Evolutionary conservation across 345 rosid species (phyloP).

Genomic region (Alliaria petiolata): DNA sequence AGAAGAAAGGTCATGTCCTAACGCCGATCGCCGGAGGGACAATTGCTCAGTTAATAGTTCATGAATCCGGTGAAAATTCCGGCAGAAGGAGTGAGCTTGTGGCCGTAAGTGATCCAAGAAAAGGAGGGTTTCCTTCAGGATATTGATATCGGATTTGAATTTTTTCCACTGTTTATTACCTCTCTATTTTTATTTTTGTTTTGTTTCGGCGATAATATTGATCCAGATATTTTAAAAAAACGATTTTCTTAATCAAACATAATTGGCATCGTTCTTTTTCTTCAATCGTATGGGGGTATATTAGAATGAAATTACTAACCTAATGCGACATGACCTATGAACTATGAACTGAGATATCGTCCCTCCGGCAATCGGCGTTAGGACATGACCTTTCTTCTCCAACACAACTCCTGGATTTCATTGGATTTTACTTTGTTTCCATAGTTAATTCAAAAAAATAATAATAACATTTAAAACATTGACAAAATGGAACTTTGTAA

Average conservation of each 20-base stretch:
- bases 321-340: too few relatives aligned
- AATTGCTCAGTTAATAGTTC: constrained; percentile 47
- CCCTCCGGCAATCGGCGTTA: too few relatives aligned
- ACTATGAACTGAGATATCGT: too few relatives aligned
- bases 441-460: too few relatives aligned
- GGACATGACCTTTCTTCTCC: too few relatives aligned
- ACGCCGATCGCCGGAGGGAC: constrained; percentile 40
- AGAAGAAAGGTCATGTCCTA: constrained; percentile 46
- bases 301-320: too few relatives aligned
- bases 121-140: constrained; percentile 63
- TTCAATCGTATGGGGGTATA: too few relatives aligned
- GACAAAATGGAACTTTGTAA: too few relatives aligned
- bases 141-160: constrained; percentile 18
- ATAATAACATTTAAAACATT: too few relatives aligned
- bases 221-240: neutral
- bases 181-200: neutral
- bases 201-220: neutral
- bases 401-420: too few relatives aligned
- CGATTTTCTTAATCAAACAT: neutral
- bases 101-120: constrained; percentile 65
- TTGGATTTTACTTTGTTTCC: too few relatives aligned
- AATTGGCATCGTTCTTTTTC: neutral
- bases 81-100: constrained; percentile 33
- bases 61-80: constrained; percentile 24
- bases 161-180: neutral